Conservation (phyloP, 2,329 filamentous ascomycete species). For the Verticillium longisporum region DNA sequence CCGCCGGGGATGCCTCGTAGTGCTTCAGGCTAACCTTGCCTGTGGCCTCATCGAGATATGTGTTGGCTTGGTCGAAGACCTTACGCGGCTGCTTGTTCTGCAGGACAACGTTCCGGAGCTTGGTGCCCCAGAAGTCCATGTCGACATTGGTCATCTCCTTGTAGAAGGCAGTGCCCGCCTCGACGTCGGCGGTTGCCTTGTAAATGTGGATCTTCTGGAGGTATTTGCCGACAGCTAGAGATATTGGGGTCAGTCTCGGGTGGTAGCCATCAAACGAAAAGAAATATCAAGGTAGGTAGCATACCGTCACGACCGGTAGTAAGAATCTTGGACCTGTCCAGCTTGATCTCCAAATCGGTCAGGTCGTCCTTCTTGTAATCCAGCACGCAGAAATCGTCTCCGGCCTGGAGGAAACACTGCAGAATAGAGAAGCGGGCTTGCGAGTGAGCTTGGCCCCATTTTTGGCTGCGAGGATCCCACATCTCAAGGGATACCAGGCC, state of each 20-base stretch:
- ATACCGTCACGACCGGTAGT: conserved; percentile 67
- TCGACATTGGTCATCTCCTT: conserved; percentile 77
- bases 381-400: conserved; percentile 80
- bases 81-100: conserved; percentile 76
- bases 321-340: conserved; percentile 83
- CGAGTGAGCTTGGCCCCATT: conserved; percentile 91
- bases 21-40: conserved; percentile 74
- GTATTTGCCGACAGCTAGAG: conserved; percentile 69
- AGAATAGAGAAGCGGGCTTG: conserved; percentile 88
- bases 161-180: conserved; percentile 72
- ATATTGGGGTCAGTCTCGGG: background rate
- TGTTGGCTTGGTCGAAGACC: conserved; percentile 93
- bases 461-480: conserved; percentile 85
- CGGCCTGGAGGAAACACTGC: conserved; percentile 75
- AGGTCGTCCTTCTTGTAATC: conserved; percentile 67
- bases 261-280: background rate
- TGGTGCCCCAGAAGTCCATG: conserved; percentile 73
- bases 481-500: conserved; percentile 84
- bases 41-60: conserved; percentile 58
- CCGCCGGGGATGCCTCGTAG: conserved; percentile 74
- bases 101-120: conserved; percentile 69
- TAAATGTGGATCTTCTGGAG: conserved; percentile 89
- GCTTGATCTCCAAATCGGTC: conserved; percentile 71
- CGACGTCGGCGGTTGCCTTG: conserved; percentile 82
- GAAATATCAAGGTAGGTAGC: background rate